Evolutionary conservation across 2,329 filamentous ascomycete genomes (phyloP), one percentile per base, ranked within the genome.

Genomic region (Esteya vermicola): DNA sequence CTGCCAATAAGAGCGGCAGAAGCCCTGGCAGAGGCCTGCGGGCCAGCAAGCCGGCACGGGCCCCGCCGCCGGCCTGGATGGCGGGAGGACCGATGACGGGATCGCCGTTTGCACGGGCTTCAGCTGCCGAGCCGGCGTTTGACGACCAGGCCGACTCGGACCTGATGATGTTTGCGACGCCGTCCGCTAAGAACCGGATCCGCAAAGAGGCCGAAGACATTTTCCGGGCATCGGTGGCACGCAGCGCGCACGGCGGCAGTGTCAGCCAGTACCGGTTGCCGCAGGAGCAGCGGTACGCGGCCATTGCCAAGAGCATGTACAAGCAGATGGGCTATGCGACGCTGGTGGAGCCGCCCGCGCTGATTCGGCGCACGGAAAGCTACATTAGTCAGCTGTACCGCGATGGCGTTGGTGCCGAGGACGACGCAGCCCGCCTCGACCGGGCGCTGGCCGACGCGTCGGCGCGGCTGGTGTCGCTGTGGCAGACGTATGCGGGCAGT

Each of bases 321-420:
- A 54, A 63, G 56, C 54, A 73, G 54, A 57, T 68, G 58, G 70
- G 70, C 27, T 63, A 71, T 26, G 74, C 81, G 1, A 52, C 60
- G 16, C 63, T 93, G 34, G 66, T 67, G 5, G 89, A 95, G 58
- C 64, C 78, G 2, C 75, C 80, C 44, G 68, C 78, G 34, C 57
- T 93, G 18, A 75, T 95, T 34, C 60, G 93, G 26, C 67, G 73
- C 36, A 93, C 83, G 10, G 88, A 95, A 54, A 68, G 75, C 30
- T 60, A 85, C 31, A 62, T 93, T 30, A 67, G 68, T 37, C 66
- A 66, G 39, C 62, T 88, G 16, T 83, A 84, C 48, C 68, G 71
- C 36, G 70, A 77, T 43, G 72, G 72, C 1, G 65, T 77, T 13
- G 71, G 70, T 16, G 57, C 65, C 4, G 63, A 67, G 40, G 70